Conservation (phyloP, 2,329 filamentous ascomycete genomes). For the Trichoderma koningiopsis region DNA sequence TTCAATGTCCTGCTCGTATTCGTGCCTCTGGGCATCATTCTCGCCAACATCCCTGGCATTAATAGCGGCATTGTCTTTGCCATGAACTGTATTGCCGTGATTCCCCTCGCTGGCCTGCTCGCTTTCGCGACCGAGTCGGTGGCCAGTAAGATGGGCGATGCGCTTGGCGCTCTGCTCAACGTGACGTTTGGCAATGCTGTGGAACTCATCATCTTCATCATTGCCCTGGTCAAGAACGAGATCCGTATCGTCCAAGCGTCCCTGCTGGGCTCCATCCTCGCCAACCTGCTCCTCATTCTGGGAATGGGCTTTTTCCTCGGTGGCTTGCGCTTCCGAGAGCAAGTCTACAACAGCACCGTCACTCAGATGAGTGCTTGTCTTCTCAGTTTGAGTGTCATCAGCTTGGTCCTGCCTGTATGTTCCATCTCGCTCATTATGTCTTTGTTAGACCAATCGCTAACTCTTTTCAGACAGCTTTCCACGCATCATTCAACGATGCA, state of each 20-base stretch:
- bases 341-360: constrained; percentile 93
- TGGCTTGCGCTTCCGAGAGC: constrained; percentile 83
- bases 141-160: constrained; percentile 71
- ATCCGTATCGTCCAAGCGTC: constrained; percentile 92
- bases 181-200: constrained; percentile 80
- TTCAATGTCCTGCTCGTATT: constrained; percentile 77
- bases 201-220: constrained; percentile 80
- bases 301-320: constrained; percentile 91
- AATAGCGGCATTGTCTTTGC: constrained; percentile 67
- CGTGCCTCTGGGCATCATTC: constrained; percentile 74
- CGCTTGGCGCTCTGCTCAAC: constrained; percentile 71
- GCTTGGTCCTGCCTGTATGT: constrained; percentile 74
- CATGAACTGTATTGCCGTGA: constrained; percentile 74
- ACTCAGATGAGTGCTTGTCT: constrained; percentile 96
- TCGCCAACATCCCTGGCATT: constrained; percentile 55
- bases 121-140: constrained; percentile 76
- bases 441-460: constrained; percentile 40
- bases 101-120: constrained; percentile 72
- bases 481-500: constrained; percentile 75
- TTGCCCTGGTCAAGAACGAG: constrained; percentile 77
- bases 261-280: constrained; percentile 83
- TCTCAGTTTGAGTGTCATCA: constrained; percentile 86
- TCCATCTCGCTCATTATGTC: background rate
- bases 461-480: constrained; percentile 72
- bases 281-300: constrained; percentile 84